Percentiles rank a stretch among this genome's conserved stretches.
These are phyloP conservation scores for Hortiboletus campestris DNA, from an alignment of 768 basidiomycete species.

Conservation along the genomic window DNA sequence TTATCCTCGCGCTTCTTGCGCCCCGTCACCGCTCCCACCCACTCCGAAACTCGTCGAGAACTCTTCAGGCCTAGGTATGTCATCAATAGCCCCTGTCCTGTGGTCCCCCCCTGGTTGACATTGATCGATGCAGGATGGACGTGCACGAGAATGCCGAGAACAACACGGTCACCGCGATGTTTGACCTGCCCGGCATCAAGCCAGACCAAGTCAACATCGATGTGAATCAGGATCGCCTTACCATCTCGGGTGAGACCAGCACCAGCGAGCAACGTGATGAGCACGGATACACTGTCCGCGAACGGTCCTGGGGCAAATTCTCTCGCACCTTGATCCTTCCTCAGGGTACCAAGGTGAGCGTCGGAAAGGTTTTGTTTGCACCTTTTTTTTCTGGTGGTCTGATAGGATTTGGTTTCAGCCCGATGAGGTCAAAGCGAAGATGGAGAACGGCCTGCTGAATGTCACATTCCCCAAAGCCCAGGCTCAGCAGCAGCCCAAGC, in stretches of 20 bases:
- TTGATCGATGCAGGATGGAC: conserved; percentile 45
- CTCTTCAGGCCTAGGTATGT: conserved; percentile 34
- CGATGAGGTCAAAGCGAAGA: conserved; percentile 39
- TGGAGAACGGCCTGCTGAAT: conserved; percentile 53
- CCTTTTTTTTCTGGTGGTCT: background rate
- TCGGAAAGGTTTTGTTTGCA: background rate
- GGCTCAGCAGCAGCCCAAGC: conserved; percentile 42
- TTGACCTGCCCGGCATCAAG: conserved; percentile 57
- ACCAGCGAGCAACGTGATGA: conserved; percentile 34
- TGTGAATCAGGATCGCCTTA: conserved; percentile 47
- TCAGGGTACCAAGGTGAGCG: conserved; percentile 44
- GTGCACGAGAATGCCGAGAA: conserved; percentile 47
- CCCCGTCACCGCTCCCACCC: background rate
- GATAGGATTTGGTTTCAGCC: conserved; percentile 14
- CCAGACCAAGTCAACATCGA: conserved; percentile 54
- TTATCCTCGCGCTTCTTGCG: conserved; percentile 27
- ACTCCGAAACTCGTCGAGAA: conserved; percentile 12
- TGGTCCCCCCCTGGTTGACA: background rate
- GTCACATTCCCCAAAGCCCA: conserved; percentile 52
- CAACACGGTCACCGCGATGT: conserved; percentile 51
- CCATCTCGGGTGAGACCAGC: conserved; percentile 48
- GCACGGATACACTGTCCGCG: conserved; percentile 37
- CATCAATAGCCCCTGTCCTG: background rate
- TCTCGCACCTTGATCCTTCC: conserved; percentile 48
- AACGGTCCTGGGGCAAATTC: conserved; percentile 50